A percentile compares a stretch with the other conserved stretches of the same genome.
These are phyloP conservation scores for Phytopythium ostracodes DNA, from an alignment of 352 stramenopile species.

Conservation along the genomic window DNA sequence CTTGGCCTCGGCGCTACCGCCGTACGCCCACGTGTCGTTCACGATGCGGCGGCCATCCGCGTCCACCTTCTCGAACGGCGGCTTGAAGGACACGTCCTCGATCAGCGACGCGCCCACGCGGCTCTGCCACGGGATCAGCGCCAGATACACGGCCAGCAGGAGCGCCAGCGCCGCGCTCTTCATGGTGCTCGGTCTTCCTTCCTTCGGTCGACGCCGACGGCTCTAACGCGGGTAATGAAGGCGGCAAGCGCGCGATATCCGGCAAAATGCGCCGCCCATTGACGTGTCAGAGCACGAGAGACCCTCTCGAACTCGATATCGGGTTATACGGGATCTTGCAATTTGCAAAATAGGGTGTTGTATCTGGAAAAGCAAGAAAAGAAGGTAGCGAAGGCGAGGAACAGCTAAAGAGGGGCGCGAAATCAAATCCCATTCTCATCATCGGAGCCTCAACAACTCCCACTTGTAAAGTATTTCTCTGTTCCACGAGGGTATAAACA, in stretches of 20 bases:
- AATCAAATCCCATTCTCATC: too few species aligned
- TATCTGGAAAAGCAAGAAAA: too few species aligned
- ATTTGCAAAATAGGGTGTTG: background rate
- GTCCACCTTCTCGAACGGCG: constrained; percentile 68
- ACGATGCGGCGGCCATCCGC: constrained; percentile 53
- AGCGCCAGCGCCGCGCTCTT: constrained; percentile 29
- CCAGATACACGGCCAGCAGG: constrained; percentile 23
- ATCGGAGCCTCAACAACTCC: too few species aligned
- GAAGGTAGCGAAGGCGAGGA: background rate
- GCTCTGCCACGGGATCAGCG: constrained; percentile 6
- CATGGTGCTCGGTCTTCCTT: constrained; percentile 9
- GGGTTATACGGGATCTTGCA: background rate
- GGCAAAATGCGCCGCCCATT: background rate
- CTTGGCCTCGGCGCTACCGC: constrained; percentile 72
- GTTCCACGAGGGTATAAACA: too few species aligned
- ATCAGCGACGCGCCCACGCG: constrained; percentile 28
- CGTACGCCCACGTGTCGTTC: constrained; percentile 73
- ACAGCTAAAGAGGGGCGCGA: too few species aligned
- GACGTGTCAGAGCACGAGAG: constrained; percentile 9
- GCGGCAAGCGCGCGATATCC: background rate
- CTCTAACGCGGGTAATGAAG: too few species aligned
- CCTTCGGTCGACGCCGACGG: background rate
- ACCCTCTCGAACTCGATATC: constrained; percentile 7
- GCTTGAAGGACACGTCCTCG: constrained; percentile 75
- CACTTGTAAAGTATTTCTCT: too few species aligned